A percentile compares a stretch with the other conserved stretches of the same genome.
Conservation (phyloP, 2,329 filamentous ascomycete species). For the Sporothrix schenckii region DNA sequence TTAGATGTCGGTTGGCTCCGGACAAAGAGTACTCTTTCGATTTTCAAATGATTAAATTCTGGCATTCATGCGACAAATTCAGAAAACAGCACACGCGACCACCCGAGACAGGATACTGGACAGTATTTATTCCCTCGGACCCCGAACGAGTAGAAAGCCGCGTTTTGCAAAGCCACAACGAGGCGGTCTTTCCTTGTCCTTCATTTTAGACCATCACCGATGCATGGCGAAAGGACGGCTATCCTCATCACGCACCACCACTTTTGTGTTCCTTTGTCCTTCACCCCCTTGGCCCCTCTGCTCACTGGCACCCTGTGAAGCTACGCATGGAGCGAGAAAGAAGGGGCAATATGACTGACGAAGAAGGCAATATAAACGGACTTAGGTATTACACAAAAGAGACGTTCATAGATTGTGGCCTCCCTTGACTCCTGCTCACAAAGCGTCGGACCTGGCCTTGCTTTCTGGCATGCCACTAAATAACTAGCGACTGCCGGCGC, state of each 20-base stretch:
- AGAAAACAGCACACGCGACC: not conserved
- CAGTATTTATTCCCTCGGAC: slow-evolving; percentile 11
- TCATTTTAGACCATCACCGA: too few relatives aligned
- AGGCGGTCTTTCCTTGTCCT: too few relatives aligned
- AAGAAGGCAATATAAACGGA: not conserved
- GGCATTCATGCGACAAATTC: not conserved
- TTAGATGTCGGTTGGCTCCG: not conserved
- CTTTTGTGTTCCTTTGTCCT: slow-evolving; percentile 15
- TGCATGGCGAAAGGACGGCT: not conserved
- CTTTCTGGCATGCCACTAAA: not conserved
- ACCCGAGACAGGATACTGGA: not conserved
- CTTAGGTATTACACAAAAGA: too few relatives aligned
- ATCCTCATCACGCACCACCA: not conserved
- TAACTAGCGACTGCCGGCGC: slow-evolving; percentile 15
- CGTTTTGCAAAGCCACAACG: too few relatives aligned
- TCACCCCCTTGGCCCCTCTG: not conserved
- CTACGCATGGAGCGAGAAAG: not conserved
- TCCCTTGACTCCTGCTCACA: not conserved
- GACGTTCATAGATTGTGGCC: not conserved
- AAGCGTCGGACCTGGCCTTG: not conserved
- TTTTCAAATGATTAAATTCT: too few relatives aligned
- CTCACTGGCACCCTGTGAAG: not conserved
- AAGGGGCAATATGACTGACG: too few relatives aligned
- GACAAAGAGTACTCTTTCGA: not conserved
- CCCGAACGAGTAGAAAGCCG: not conserved